Conservation (phyloP, 2,329 filamentous ascomycete species). For the Fusarium goolgardi region DNA sequence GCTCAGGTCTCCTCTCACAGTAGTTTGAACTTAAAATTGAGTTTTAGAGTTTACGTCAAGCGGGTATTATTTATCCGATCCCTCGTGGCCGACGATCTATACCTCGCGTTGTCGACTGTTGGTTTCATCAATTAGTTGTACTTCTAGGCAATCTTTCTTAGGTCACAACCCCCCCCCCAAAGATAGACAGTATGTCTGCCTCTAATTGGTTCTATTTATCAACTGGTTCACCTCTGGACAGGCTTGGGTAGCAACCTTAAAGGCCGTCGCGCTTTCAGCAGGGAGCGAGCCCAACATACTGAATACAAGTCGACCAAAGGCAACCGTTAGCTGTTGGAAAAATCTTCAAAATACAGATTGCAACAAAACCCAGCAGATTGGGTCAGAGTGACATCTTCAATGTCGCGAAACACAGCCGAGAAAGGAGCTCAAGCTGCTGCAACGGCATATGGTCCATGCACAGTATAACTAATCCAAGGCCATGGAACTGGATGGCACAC, state of each 20-base stretch:
- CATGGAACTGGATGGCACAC: constrained; percentile 20
- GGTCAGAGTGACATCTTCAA: not conserved
- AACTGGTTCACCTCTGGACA: not conserved
- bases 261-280: not conserved
- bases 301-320: not conserved
- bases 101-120: not conserved
- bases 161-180: not conserved
- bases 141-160: not conserved
- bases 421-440: constrained; percentile 5
- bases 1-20: not conserved
- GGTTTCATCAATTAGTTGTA: not conserved
- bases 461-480: constrained; percentile 24
- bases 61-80: not conserved
- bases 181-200: not conserved
- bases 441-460: constrained; percentile 16
- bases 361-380: not conserved
- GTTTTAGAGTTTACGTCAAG: not conserved
- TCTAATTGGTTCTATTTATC: not conserved
- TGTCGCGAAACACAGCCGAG: constrained; percentile 37
- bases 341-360: constrained; percentile 1
- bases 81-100: not conserved
- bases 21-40: constrained; percentile 1
- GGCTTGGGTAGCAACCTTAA: not conserved
- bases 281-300: too few relatives aligned
- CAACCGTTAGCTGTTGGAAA: not conserved